These are phyloP conservation scores for Hanseniaspora meyeri DNA, from an alignment of 805 yeast species.

Conservation along the genomic window DNA sequence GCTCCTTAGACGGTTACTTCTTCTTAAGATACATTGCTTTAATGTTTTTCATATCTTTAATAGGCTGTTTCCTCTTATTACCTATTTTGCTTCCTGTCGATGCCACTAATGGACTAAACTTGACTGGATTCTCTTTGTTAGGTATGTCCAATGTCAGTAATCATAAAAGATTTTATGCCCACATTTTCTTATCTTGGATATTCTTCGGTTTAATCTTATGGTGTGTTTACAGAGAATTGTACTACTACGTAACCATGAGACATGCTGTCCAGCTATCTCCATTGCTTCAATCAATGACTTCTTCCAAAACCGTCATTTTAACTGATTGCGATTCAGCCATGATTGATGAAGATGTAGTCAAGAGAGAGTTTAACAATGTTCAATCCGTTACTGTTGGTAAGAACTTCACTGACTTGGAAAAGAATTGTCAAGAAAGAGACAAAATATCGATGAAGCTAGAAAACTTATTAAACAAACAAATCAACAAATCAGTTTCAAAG, in stretches of 20 bases:
- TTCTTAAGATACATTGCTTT: constrained; percentile 53
- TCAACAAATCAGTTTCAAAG: constrained; percentile 47
- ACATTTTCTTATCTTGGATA: constrained; percentile 63
- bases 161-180: constrained; percentile 59
- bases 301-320: constrained; percentile 61
- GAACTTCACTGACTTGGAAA: constrained; percentile 44
- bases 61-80: constrained; percentile 46
- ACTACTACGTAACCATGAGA: constrained; percentile 57
- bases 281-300: constrained; percentile 51
- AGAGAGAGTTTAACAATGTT: constrained; percentile 51
- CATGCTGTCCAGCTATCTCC: constrained; percentile 67
- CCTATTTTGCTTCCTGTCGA: constrained; percentile 64
- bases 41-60: constrained; percentile 39
- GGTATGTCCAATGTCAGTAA: constrained; percentile 51
- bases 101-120: constrained; percentile 51
- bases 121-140: constrained; percentile 50
- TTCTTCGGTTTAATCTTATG: constrained; percentile 55
- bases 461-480: constrained; percentile 46
- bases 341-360: constrained; percentile 39
- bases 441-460: constrained; percentile 53
- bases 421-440: constrained; percentile 49
- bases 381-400: constrained; percentile 51
- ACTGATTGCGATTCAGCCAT: constrained; percentile 48
- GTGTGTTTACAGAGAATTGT: constrained; percentile 61
- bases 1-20: constrained; percentile 68